Evolutionary conservation across 768 basidiomycete species (phyloP), one percentile per base, ranked within the genome.

Genomic region (Boletus rubescentipes): DNA sequence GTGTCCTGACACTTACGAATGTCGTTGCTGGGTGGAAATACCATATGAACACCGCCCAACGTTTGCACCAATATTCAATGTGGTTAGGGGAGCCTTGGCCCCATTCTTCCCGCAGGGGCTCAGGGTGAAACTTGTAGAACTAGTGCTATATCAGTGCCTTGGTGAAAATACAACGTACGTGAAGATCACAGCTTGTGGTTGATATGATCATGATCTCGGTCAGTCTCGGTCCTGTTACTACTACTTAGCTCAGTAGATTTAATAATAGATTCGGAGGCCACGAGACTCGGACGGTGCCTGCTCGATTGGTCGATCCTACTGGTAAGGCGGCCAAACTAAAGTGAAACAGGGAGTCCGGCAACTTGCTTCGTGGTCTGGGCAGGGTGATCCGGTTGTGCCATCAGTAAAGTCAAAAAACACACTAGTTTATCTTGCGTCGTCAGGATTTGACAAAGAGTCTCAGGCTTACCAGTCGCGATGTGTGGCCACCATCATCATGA

Each of bases 351-450:
- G 12, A 14, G 29, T 29, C 14, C 3, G n/a, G n/a, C n/a, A n/a
- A n/a, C n/a, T 34, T 21, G 9, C 21, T 5, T 11, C n/a, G 35
- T 10, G 15, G 18, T 9, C n/a, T 9, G 35, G 26, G 16, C n/a
- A 38, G 18, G 8, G 12, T 18, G 18, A 26, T 26, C 26, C 34
- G 12, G 16, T 81, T 8, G 85, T 88, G 54, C 88, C 86, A 40
- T 26, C n/a, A n/a, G 26, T 26, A 26, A 26, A 26, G 26, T 26
- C 26, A 26, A 26, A 26, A 6, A n/a, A n/a, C n/a, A n/a, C n/a
- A 26, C 26, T 6, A 26, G 26, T 3, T 26, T 26, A 26, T 26
- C 4, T 26, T 26, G 26, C 26, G 26, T 26, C 26, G 26, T 3
- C 26, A 26, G 26, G 26, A 26, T 26, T 26, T 26, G 26, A 26